Conservation (phyloP, 306 rosid species). For the Pachyrhizus erosus region DNA sequence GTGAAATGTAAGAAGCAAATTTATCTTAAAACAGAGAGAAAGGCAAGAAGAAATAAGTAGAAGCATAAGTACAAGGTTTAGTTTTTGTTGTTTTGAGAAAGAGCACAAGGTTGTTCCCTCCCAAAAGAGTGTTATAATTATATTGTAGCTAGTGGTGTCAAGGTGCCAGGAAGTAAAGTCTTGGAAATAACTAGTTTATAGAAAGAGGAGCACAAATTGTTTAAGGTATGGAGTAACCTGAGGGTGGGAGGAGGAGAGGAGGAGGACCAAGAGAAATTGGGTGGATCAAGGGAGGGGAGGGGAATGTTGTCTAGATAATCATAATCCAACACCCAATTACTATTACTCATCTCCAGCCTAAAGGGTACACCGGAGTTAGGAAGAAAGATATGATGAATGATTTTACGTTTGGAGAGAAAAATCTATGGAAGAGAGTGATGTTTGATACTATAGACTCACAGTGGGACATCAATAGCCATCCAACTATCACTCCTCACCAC, state of each 20-base stretch:
- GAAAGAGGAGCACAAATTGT: neutral
- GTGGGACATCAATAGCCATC: neutral
- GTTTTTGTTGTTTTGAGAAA: too few species aligned
- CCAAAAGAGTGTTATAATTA: neutral
- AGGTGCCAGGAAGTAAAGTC: neutral
- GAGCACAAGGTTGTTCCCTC: neutral
- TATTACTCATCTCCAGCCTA: slow-evolving; percentile 38
- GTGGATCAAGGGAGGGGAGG: slow-evolving; percentile 47
- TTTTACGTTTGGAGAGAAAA: neutral
- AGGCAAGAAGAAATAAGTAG: neutral
- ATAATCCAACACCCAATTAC: slow-evolving; percentile 68
- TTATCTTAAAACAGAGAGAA: neutral
- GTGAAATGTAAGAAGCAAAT: neutral
- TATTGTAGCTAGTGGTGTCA: neutral
- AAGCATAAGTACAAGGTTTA: neutral
- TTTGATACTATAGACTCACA: slow-evolving; percentile 5
- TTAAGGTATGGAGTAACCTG: slow-evolving; percentile 37
- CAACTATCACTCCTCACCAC: slow-evolving; percentile 11
- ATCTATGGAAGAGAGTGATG: neutral
- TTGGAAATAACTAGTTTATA: neutral
- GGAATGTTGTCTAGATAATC: slow-evolving; percentile 62
- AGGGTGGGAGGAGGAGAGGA: slow-evolving; percentile 41
- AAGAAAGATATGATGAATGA: neutral
- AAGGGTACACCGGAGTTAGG: slow-evolving; percentile 5
- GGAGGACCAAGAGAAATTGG: slow-evolving; percentile 65